Evolutionary conservation across 805 yeast species (phyloP).

Genomic region (Wickerhamomyces chaumierensis): DNA sequence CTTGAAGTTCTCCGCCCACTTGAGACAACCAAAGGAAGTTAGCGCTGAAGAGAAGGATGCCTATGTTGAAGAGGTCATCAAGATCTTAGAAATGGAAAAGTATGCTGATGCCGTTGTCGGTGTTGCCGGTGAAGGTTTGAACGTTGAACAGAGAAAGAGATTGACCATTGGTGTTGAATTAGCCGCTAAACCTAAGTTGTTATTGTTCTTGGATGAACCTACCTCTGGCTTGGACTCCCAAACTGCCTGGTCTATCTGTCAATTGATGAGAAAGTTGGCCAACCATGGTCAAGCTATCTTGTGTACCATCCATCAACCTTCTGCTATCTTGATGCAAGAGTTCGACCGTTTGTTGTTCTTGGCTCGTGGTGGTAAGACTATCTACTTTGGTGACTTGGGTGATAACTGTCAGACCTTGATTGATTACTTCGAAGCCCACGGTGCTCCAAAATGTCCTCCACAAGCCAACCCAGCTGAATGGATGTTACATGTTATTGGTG

Average conservation of each 20-base stretch:
- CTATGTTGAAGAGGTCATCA: constrained; percentile 56
- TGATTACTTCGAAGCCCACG: constrained; percentile 53
- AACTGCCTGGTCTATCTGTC: constrained; percentile 57
- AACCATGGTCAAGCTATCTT: constrained; percentile 52
- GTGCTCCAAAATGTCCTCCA: constrained; percentile 56
- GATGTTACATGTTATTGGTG: constrained; percentile 83
- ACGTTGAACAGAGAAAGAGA: constrained; percentile 56
- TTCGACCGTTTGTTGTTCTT: constrained; percentile 68
- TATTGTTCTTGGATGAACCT: constrained; percentile 56
- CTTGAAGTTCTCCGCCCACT: constrained; percentile 49
- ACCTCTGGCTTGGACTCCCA: constrained; percentile 63
- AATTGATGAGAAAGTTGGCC: constrained; percentile 48
- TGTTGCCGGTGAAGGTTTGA: constrained; percentile 59
- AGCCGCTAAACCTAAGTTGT: constrained; percentile 51
- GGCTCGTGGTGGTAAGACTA: constrained; percentile 62
- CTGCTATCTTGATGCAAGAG: constrained; percentile 65
- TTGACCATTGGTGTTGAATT: constrained; percentile 57
- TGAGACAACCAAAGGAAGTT: constrained; percentile 50
- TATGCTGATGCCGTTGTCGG: constrained; percentile 70
- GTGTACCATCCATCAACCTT: constrained; percentile 80
- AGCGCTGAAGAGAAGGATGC: constrained; percentile 45
- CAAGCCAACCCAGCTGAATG: constrained; percentile 81
- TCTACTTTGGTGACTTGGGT: constrained; percentile 68
- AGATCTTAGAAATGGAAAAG: constrained; percentile 48
- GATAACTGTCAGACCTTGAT: constrained; percentile 45